Evolutionary conservation across 2,329 filamentous ascomycete genomes (phyloP).

Genomic region (Rugonectria rugulosa): DNA sequence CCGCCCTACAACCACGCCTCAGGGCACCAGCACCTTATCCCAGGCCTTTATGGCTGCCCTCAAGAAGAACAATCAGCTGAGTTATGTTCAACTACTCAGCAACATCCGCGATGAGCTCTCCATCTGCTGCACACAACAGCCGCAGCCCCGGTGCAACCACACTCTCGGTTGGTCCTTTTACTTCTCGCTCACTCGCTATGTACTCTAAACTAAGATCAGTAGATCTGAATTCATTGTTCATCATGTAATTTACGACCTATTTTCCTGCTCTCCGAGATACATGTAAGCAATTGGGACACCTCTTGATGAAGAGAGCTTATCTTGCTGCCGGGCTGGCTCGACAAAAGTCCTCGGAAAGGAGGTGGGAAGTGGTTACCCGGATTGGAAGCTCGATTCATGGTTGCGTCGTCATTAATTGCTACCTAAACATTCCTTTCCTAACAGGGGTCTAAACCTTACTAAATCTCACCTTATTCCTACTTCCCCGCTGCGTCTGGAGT

Average conservation of each 20-base stretch:
- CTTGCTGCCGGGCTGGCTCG: no score
- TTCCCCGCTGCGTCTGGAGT: no score
- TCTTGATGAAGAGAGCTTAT: no score
- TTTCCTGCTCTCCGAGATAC: no score
- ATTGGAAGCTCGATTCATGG: no score
- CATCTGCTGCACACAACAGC: conserved; percentile 90
- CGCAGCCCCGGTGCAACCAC: conserved; percentile 96
- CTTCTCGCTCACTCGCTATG: not conserved
- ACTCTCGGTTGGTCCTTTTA: conserved; percentile 82
- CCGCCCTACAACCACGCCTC: conserved; percentile 87
- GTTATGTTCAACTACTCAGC: conserved; percentile 95
- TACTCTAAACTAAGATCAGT: conserved; percentile 16
- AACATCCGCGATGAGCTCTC: conserved; percentile 93
- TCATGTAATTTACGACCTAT: conserved; percentile 58
- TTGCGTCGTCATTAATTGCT: no score
- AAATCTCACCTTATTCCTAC: no score
- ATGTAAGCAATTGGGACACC: no score
- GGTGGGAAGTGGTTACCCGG: no score
- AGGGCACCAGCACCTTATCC: conserved; percentile 97
- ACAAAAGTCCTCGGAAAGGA: no score
- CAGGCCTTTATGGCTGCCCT: conserved; percentile 94
- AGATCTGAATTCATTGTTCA: conserved; percentile 71
- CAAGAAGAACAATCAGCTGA: conserved; percentile 97
- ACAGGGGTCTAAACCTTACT: no score
- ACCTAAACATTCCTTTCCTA: no score